phyloP scores from a whole-genome alignment of 257 asterid genomes.

The Plectranthus barbatus region DNA sequence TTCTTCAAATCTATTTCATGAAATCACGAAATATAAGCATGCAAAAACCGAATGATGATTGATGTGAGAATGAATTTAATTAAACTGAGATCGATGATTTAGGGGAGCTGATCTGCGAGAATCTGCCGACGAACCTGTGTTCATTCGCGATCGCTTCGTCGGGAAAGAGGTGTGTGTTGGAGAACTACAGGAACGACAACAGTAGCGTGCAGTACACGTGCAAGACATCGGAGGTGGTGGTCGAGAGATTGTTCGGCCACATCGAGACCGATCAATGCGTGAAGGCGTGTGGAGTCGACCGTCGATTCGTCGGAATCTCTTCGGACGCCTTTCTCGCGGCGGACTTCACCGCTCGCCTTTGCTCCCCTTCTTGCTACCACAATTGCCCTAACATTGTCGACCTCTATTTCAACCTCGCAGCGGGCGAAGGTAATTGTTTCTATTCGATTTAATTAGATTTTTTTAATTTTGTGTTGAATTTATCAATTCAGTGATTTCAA shows the following conservation, averaged over 20 bases:
- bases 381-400: constrained; percentile 71
- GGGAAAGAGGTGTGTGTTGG: constrained; percentile 80
- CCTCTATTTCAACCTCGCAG: constrained; percentile 81
- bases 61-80: too few relatives aligned
- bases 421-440: constrained; percentile 22
- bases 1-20: too few relatives aligned
- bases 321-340: constrained; percentile 62
- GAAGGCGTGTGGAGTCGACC: constrained; percentile 55
- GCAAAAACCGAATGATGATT: too few relatives aligned
- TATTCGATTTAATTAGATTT: not conserved
- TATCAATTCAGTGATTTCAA: too few relatives aligned
- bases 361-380: constrained; percentile 61
- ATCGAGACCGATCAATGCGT: constrained; percentile 71
- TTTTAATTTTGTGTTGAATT: not conserved
- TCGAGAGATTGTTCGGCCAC: constrained; percentile 49
- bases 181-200: constrained; percentile 32
- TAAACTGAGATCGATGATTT: not conserved
- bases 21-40: too few relatives aligned
- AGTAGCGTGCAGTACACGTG: constrained; percentile 48
- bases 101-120: constrained; percentile 79
- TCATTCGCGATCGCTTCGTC: constrained; percentile 71
- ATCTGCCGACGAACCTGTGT: constrained; percentile 44
- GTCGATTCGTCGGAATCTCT: constrained; percentile 58
- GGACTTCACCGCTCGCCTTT: constrained; percentile 45
- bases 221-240: constrained; percentile 66